Conservation (phyloP, 495 filamentous ascomycete species). For the Rusavskia elegans region DNA sequence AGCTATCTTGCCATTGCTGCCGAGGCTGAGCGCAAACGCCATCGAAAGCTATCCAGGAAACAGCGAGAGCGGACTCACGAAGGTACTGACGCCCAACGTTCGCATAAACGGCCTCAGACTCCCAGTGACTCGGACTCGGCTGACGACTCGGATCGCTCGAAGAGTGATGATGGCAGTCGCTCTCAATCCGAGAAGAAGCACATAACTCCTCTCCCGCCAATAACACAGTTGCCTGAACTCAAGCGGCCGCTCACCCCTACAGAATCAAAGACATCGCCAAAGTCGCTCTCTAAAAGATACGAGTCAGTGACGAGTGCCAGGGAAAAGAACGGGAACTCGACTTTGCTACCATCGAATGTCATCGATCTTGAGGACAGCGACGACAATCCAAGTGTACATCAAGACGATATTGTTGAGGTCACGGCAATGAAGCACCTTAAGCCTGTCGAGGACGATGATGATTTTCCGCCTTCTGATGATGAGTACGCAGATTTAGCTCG, state of each 20-base stretch:
- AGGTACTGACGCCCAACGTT: not conserved
- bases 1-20: conserved; percentile 43
- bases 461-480: conserved; percentile 22
- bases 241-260: not conserved
- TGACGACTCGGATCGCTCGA: conserved; percentile 1
- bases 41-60: conserved; percentile 19
- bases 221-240: not conserved
- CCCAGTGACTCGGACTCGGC: conserved; percentile 2
- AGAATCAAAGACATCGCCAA: not conserved
- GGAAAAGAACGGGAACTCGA: conserved; percentile 1
- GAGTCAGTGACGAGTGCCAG: conserved; percentile 2
- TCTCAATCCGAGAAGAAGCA: not conserved
- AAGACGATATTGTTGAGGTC: not conserved
- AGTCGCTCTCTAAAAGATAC: conserved; percentile 8
- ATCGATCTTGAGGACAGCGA: conserved; percentile 18
- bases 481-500: conserved; percentile 29
- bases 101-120: conserved; percentile 5
- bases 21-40: conserved; percentile 28
- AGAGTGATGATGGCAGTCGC: not conserved
- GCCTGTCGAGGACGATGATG: conserved; percentile 12
- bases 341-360: conserved; percentile 1
- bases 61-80: conserved; percentile 18
- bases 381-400: not conserved
- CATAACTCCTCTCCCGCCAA: not conserved
- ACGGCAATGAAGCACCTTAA: not conserved